Evolutionary conservation across 1,284 basidiomycete genomes (phyloP), one percentile per base, ranked within the genome.

Genomic region (Phenoliferia sp.): DNA sequence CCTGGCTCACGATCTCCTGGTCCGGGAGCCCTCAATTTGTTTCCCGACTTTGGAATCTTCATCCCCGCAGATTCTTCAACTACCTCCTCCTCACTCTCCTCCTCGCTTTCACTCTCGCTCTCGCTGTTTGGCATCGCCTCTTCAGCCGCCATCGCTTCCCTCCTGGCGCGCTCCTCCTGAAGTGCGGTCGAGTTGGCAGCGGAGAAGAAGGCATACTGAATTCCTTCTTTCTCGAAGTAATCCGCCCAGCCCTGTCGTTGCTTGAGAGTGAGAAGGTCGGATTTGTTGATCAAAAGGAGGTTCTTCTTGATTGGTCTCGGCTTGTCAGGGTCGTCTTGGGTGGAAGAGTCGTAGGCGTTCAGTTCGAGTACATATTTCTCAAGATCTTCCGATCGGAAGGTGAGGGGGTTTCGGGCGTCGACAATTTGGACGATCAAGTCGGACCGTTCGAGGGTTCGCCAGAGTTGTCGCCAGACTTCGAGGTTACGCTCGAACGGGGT

Each of bases 401-500:
- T 84, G 17, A 94, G 81, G 1, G 94, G 94, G 81, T 96, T 96
- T 55, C 94, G 86, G 15, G 92, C 94, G 77, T 97, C 94, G 59
- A 97, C 92, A 68, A 97, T 97, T 80, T 97, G 94, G 0, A 97
- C 92, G 52, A 97, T 81, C 16, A 98, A 85, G 76, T 96, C 92
- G 6, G 93, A 95, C 55, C 94, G 86, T 80, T 98, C 94, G 26
- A 96, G 79, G 0, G 97, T 94, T 69, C 94, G 85, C 94, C 94
- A 97, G 3, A 97, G 84, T 77, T 98, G 94, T 60, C 94, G 84
- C 94, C 94, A 97, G 16, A 97, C 92, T 82, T 96, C 93, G 31
- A 97, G 82, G 77, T 97, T 97, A 62, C 94, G 89, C 78, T 98
- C 94, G 75, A 96, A 97, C 0, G 94, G 94, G 0, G 94, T 97